Conservation (phyloP, 2,329 filamentous ascomycete species). For the Didymellaceae sp. region DNA sequence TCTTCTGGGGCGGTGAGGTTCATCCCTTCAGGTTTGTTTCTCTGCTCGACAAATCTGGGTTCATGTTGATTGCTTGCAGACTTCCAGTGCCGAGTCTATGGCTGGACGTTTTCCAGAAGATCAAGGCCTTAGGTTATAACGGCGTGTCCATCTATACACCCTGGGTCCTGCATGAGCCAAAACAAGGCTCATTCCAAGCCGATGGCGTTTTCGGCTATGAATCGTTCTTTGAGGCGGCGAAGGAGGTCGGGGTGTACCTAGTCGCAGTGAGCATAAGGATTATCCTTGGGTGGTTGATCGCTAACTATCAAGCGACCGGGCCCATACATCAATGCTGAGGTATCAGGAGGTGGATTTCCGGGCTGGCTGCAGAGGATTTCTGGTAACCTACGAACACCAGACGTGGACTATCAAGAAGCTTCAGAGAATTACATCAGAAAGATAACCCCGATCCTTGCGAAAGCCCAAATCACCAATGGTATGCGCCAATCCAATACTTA, state of each 20-base stretch:
- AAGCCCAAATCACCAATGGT: constrained; percentile 79
- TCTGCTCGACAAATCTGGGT: background rate
- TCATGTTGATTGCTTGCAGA: constrained; percentile 35
- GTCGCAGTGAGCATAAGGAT: constrained; percentile 58
- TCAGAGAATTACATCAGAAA: constrained; percentile 63
- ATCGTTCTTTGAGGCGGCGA: constrained; percentile 76
- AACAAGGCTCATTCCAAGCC: constrained; percentile 69
- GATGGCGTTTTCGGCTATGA: constrained; percentile 75
- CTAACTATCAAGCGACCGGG: constrained; percentile 54
- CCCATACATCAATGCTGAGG: constrained; percentile 79
- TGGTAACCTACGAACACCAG: constrained; percentile 66
- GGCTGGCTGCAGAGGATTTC: constrained; percentile 75
- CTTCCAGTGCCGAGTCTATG: constrained; percentile 67
- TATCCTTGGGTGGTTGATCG: background rate
- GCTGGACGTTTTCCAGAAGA: constrained; percentile 79
- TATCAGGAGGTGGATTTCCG: constrained; percentile 75
- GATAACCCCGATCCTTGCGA: constrained; percentile 71
- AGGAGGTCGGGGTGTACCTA: constrained; percentile 74
- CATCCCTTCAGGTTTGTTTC: constrained; percentile 64
- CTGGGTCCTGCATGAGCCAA: constrained; percentile 77
- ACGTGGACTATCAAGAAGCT: constrained; percentile 66
- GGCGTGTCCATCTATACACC: constrained; percentile 77
- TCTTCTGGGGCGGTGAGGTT: constrained; percentile 74
- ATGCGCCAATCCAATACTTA: background rate
- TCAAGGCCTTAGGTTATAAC: constrained; percentile 79